Evolutionary conservation across 2,329 filamentous ascomycete genomes (phyloP), one percentile per base, ranked within the genome.

Genomic region (Cylindrodendrum hubeiense): DNA sequence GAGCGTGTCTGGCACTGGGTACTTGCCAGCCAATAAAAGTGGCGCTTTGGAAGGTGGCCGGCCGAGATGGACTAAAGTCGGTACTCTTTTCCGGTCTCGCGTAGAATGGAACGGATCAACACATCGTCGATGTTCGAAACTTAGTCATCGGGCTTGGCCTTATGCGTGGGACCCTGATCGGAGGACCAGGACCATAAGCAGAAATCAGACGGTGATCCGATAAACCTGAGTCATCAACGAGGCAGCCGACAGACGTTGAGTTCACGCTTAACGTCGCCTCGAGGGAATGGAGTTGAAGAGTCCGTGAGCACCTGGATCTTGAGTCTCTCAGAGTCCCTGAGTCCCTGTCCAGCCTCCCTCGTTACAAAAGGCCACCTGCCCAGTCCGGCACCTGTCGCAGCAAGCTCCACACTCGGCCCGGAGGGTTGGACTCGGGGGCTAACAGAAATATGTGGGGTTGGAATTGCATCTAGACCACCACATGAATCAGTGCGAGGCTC

Each of bases 351-450:
- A 47, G 53, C 50, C 56, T 55, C 49, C 34, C 15, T 41, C 37
- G 28, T 62, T 37, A 62, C 60, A 43, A 60, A 55, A 60, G 49
- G 46, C 39, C 46, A 51, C 56, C 59, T 55, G 39, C 50, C 58
- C 56, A 64, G 53, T 58, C 60, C 64, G 65, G 61, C 52, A 62
- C 50, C 52, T 63, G 51, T 47, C 51, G 55, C 49, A 59, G 54
- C 54, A 49, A 33, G 63, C 61, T 50, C 63, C 66, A 69, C 69
- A 49, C 26, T 62, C 61, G 67, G 67, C 49, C 60, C 63, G 71
- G 69, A 68, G 64, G 57, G 59, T 54, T 70, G 55, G 66, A 65
- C 65, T 69, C 66, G 66, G 69, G 69, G 57, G 58, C 56, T 50
- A 63, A 50, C 39, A 52, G 28, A 49, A 54, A 55, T 44, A 55